Evolutionary conservation across 169 alveolate species (phyloP).

Genomic region (Eimeria sp.): DNA sequence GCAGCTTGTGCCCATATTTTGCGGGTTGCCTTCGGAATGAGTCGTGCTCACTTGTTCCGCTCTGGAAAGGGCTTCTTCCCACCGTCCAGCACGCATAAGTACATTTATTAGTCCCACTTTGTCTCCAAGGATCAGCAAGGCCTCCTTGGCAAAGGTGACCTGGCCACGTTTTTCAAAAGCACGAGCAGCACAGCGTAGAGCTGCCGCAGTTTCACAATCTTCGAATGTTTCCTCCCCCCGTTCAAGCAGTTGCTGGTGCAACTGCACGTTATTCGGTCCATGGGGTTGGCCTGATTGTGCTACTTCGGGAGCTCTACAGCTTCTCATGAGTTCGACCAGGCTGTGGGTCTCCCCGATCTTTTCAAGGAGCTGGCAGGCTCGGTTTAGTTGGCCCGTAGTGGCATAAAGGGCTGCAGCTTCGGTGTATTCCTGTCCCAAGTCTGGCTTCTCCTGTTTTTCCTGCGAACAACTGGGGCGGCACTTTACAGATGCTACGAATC

Average conservation of each 20-base stretch:
- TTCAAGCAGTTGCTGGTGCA: neutral
- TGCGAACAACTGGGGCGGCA: neutral
- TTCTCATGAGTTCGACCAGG: constrained; percentile 38
- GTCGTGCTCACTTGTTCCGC: constrained; percentile 25
- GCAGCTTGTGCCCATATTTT: neutral
- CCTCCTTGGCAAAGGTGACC: constrained; percentile 63
- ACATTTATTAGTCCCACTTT: neutral
- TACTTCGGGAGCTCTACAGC: neutral
- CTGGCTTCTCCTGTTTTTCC: neutral
- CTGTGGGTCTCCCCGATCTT: constrained; percentile 31
- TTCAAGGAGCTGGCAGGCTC: constrained; percentile 19
- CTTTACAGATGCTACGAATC: neutral
- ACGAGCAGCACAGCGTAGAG: constrained; percentile 34
- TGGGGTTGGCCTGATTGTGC: neutral
- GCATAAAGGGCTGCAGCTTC: constrained; percentile 50
- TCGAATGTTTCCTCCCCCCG: neutral
- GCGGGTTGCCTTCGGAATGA: neutral
- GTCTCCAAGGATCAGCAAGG: constrained; percentile 44
- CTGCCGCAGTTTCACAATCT: neutral
- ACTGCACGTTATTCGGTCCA: neutral
- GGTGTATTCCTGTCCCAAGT: neutral
- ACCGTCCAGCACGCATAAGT: constrained; percentile 65
- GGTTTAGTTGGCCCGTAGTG: constrained; percentile 57
- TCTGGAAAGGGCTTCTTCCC: constrained; percentile 62
- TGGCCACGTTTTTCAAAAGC: constrained; percentile 21